phyloP scores from a whole-genome alignment of 1,284 basidiomycete genomes.

The Ceratobasidium sp. region DNA sequence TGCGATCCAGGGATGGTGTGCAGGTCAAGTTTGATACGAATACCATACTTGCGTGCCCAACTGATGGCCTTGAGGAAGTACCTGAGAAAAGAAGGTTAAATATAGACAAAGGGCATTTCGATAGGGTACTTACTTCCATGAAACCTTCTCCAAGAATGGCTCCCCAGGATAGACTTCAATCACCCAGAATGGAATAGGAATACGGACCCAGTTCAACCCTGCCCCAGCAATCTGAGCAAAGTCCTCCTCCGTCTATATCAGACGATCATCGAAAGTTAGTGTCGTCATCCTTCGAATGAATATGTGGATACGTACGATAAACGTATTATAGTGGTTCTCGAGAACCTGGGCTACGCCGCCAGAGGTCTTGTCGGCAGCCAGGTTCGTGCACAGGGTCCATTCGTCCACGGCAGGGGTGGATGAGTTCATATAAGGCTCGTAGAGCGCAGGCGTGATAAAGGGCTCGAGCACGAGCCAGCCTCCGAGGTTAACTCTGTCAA shows the following conservation, averaged over 20 bases:
- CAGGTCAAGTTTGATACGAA: conserved; percentile 87
- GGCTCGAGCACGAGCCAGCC: conserved; percentile 95
- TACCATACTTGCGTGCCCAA: conserved; percentile 92
- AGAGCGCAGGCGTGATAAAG: conserved; percentile 76
- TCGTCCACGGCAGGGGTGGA: conserved; percentile 81
- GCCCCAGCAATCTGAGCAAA: conserved; percentile 93
- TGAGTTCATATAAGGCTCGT: conserved; percentile 77
- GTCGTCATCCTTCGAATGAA: background rate
- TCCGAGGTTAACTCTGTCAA: conserved; percentile 84
- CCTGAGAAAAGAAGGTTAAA: conserved; percentile 33
- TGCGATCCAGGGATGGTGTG: conserved; percentile 63
- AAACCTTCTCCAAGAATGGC: conserved; percentile 64
- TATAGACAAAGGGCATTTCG: conserved; percentile 43
- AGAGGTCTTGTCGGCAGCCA: conserved; percentile 71
- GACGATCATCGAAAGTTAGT: background rate
- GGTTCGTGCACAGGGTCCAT: conserved; percentile 80
- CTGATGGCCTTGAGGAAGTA: conserved; percentile 78
- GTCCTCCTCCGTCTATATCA: conserved; percentile 83
- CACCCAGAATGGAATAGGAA: conserved; percentile 87
- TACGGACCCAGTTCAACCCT: conserved; percentile 84
- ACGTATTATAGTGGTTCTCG: conserved; percentile 90
- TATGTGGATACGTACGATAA: conserved; percentile 66
- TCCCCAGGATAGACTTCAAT: conserved; percentile 71
- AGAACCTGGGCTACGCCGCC: conserved; percentile 69
- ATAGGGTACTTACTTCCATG: conserved; percentile 68